phyloP scores from a whole-genome alignment of 2,329 filamentous ascomycete species.

The Mycosphaerella arachidis region DNA sequence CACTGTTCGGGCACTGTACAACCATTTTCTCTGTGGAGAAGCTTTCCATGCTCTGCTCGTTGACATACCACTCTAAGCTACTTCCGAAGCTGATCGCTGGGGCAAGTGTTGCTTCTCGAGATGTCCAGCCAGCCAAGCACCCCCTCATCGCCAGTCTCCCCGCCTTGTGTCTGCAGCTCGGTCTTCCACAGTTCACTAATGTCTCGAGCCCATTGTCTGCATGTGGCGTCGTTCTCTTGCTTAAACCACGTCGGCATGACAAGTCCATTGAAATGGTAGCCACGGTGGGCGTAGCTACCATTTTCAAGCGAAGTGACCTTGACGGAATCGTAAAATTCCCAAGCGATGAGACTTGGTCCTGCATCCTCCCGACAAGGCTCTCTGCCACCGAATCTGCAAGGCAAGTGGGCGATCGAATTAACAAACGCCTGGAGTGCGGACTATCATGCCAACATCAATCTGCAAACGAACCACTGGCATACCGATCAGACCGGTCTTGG shows the following conservation, averaged over 20 bases:
- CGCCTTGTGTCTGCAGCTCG: slow-evolving; percentile 22
- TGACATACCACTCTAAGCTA: too few relatives aligned
- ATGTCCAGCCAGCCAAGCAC: too few relatives aligned
- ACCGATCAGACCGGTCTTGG: slow-evolving; percentile 51
- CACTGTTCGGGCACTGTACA: too few relatives aligned
- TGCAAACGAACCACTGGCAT: slow-evolving; percentile 60
- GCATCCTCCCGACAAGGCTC: slow-evolving; percentile 41
- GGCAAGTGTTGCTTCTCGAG: too few relatives aligned
- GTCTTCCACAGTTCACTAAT: slow-evolving; percentile 25
- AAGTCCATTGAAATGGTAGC: slow-evolving; percentile 28
- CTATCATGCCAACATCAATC: slow-evolving; percentile 57
- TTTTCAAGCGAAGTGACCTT: slow-evolving; percentile 19
- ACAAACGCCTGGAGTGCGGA: slow-evolving; percentile 50
- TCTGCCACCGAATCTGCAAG: slow-evolving; percentile 55
- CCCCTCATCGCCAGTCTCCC: slow-evolving; percentile 16
- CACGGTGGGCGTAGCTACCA: slow-evolving; percentile 28
- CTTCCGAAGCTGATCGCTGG: too few relatives aligned
- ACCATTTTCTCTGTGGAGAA: too few relatives aligned
- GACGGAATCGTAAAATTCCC: slow-evolving; percentile 25
- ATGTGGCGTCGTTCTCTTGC: slow-evolving; percentile 22
- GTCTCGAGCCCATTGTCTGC: slow-evolving; percentile 28
- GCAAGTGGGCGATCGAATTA: slow-evolving; percentile 50
- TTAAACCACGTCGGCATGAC: slow-evolving; percentile 30
- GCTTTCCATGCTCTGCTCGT: too few relatives aligned
- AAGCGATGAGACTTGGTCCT: slow-evolving; percentile 19